Percentiles rank a stretch among this genome's conserved stretches.
phyloP scores from a whole-genome alignment of 169 alveolate genomes.

The Plasmodium gallinaceum region DNA sequence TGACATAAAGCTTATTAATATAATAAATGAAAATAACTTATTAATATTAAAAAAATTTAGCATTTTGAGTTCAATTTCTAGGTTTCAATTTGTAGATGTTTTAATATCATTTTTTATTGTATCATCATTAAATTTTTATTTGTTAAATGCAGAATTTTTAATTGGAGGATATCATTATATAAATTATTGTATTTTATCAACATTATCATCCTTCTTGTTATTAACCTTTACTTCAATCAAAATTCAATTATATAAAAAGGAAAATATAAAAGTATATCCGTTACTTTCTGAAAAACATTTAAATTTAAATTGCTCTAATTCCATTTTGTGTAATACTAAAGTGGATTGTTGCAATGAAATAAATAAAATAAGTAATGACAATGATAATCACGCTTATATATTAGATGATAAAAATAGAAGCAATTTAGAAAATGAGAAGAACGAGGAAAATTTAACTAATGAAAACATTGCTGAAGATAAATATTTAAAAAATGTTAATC shows the following conservation, averaged over 20 bases:
- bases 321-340: not conserved
- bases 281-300: constrained; percentile 6
- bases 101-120: constrained; percentile 60
- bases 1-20: constrained; percentile 43
- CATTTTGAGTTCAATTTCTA: constrained; percentile 38
- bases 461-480: not conserved
- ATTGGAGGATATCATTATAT: constrained; percentile 56
- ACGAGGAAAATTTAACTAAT: not conserved
- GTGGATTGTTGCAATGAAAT: too few relatives aligned
- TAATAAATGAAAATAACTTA: constrained; percentile 43
- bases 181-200: constrained; percentile 53
- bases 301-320: not conserved
- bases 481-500: not conserved
- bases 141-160: constrained; percentile 53
- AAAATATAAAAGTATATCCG: constrained; percentile 37
- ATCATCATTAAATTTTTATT: constrained; percentile 55
- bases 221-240: constrained; percentile 36
- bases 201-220: constrained; percentile 52
- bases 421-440: not conserved
- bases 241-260: constrained; percentile 42
- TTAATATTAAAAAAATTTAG: constrained; percentile 45
- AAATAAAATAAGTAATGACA: not conserved
- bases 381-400: not conserved
- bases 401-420: not conserved
- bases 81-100: constrained; percentile 74